phyloP scores from a whole-genome alignment of 1,284 basidiomycete species.

The Rhodotorula sp. region DNA sequence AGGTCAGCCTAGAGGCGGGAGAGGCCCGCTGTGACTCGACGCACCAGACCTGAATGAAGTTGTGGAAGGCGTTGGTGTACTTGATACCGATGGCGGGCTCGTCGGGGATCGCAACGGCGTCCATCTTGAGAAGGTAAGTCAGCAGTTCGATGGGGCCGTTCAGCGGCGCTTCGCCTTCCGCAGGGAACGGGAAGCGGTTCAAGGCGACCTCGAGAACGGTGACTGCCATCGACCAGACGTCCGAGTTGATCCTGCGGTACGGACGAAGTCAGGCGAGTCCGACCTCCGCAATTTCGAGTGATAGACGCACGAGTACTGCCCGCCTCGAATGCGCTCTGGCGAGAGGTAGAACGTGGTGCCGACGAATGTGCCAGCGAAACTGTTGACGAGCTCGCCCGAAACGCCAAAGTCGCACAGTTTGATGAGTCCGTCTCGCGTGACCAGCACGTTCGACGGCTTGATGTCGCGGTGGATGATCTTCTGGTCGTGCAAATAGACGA shows the following conservation, averaged over 20 bases:
- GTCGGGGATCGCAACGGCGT: slow-evolving; percentile 64
- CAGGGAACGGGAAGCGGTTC: slow-evolving; percentile 91
- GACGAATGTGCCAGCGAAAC: slow-evolving; percentile 89
- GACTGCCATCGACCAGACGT: slow-evolving; percentile 97
- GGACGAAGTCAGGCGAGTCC: too few species aligned
- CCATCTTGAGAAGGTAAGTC: slow-evolving; percentile 84
- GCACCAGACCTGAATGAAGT: slow-evolving; percentile 85
- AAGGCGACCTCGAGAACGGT: slow-evolving; percentile 89
- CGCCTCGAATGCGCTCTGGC: slow-evolving; percentile 87
- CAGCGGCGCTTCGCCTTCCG: slow-evolving; percentile 57
- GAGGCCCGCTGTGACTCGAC: slow-evolving; percentile 44
- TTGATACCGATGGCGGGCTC: slow-evolving; percentile 53
- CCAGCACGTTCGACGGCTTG: slow-evolving; percentile 92
- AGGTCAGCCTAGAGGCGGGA: neutral
- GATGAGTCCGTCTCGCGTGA: slow-evolving; percentile 80
- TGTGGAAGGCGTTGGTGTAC: slow-evolving; percentile 86
- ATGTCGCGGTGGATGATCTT: slow-evolving; percentile 90
- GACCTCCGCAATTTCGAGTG: neutral
- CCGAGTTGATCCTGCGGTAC: slow-evolving; percentile 66
- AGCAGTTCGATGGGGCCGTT: slow-evolving; percentile 89
- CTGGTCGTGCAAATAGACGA: slow-evolving; percentile 85
- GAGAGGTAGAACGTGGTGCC: slow-evolving; percentile 98
- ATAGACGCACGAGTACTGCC: slow-evolving; percentile 63
- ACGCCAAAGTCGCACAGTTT: slow-evolving; percentile 97
- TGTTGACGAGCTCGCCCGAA: slow-evolving; percentile 88